These are phyloP conservation scores for Brassica juncea DNA, from an alignment of 345 rosid genomes.

Conservation along the genomic window DNA sequence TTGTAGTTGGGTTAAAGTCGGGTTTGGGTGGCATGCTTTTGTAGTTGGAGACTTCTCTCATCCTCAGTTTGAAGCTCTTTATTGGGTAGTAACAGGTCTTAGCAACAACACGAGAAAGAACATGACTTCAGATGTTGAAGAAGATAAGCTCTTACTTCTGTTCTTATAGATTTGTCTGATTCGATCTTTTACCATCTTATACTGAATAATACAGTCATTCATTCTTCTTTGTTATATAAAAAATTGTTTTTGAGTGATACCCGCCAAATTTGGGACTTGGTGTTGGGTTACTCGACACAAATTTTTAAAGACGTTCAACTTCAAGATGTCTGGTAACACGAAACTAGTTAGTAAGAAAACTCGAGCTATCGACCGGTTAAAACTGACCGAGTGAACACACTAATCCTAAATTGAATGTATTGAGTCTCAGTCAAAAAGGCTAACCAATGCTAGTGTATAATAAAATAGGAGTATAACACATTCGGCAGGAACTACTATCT, in stretches of 20 bases:
- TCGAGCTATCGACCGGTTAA: background rate
- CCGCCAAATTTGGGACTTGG: background rate
- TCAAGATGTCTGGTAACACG: background rate
- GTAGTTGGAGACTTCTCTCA: slow-evolving; percentile 61
- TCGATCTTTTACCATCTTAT: background rate
- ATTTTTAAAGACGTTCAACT: background rate
- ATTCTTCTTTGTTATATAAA: background rate
- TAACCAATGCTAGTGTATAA: slow-evolving; percentile 8
- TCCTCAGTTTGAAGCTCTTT: slow-evolving; percentile 39
- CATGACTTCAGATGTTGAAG: slow-evolving; percentile 8
- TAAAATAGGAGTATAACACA: background rate
- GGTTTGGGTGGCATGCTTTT: slow-evolving; percentile 51
- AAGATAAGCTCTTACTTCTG: slow-evolving; percentile 13
- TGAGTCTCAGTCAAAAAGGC: background rate
- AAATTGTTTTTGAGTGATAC: background rate
- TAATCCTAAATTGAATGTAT: background rate
- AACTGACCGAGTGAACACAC: background rate
- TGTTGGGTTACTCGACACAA: background rate
- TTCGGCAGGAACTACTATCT: background rate
- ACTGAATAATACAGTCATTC: background rate
- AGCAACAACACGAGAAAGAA: slow-evolving; percentile 47
- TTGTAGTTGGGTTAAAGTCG: slow-evolving; percentile 68
- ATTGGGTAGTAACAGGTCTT: slow-evolving; percentile 46
- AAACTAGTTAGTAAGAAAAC: background rate
- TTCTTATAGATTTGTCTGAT: background rate